Conservation (phyloP, 306 rosid species). For the Castanea mollissima region DNA sequence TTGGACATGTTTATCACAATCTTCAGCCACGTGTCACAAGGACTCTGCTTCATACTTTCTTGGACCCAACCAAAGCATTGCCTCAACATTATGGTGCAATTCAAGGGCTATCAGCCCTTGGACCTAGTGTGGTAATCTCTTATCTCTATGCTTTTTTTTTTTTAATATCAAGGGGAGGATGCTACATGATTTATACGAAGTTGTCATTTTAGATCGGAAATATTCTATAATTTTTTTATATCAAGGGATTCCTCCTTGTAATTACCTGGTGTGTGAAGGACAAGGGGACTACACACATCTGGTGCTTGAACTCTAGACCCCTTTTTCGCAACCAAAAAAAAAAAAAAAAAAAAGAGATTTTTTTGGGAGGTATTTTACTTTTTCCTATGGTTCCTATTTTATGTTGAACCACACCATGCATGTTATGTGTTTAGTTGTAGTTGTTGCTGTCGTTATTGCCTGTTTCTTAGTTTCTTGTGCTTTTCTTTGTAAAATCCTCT, state of each 20-base stretch:
- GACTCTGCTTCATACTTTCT: constrained; percentile 82
- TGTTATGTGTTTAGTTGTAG: not conserved
- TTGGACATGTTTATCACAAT: constrained; percentile 80
- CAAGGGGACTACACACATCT: too few species aligned
- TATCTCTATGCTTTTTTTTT: constrained; percentile 12
- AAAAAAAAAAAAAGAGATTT: not conserved
- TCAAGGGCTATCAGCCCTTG: constrained; percentile 86
- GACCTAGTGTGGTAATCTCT: constrained; percentile 69
- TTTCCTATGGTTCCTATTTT: not conserved
- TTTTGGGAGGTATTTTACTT: constrained; percentile 4
- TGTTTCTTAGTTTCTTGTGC: constrained; percentile 8
- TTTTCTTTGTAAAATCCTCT: constrained; percentile 11
- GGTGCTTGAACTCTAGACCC: too few species aligned
- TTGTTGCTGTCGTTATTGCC: constrained; percentile 3
- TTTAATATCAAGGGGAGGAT: not conserved
- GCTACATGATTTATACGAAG: not conserved
- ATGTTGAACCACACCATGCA: not conserved
- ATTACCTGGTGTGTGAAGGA: too few species aligned
- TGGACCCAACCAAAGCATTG: constrained; percentile 79
- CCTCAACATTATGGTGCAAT: constrained; percentile 96
- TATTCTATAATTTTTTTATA: not conserved
- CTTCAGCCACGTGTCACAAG: constrained; percentile 83
- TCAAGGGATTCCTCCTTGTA: too few species aligned
- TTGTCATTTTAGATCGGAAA: constrained; percentile 9
- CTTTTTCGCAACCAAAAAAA: too few species aligned